Evolutionary conservation across 2,329 filamentous ascomycete genomes (phyloP).

Genomic region (Neoarthrinium moseri): DNA sequence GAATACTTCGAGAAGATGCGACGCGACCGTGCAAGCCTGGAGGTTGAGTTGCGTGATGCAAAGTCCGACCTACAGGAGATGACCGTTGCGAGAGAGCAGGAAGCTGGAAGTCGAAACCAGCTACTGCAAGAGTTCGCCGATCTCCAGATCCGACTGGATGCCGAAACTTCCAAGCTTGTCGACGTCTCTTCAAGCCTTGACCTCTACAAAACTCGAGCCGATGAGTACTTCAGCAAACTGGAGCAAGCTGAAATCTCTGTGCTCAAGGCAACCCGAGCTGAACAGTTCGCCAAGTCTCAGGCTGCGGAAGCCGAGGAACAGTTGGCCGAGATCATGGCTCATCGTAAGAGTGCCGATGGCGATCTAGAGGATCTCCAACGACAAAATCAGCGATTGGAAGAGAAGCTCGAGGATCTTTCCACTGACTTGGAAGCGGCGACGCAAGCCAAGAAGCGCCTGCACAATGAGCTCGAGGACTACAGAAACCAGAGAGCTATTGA

Average conservation of each 20-base stretch:
- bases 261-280: conserved; percentile 84
- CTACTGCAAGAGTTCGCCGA: conserved; percentile 91
- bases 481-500: conserved; percentile 92
- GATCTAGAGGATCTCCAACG: conserved; percentile 87
- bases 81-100: conserved; percentile 75
- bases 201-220: conserved; percentile 86
- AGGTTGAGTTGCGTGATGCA: conserved; percentile 83
- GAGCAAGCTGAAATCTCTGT: conserved; percentile 96
- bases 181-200: conserved; percentile 83
- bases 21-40: conserved; percentile 73
- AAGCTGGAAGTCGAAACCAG: conserved; percentile 82
- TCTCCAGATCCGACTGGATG: conserved; percentile 87
- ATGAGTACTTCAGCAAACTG: conserved; percentile 96
- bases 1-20: conserved; percentile 83
- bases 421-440: conserved; percentile 83
- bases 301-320: conserved; percentile 89
- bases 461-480: conserved; percentile 97
- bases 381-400: conserved; percentile 85
- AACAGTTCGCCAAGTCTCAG: conserved; percentile 91
- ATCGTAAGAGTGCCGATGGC: conserved; percentile 85
- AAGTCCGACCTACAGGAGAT: conserved; percentile 83
- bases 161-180: conserved; percentile 78
- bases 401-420: conserved; percentile 85
- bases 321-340: conserved; percentile 85
- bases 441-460: conserved; percentile 89